Percentiles rank a stretch among this genome's conserved stretches.
These are phyloP conservation scores for Suillus fuscotomentosus DNA, from an alignment of 768 basidiomycete species.

Conservation along the genomic window DNA sequence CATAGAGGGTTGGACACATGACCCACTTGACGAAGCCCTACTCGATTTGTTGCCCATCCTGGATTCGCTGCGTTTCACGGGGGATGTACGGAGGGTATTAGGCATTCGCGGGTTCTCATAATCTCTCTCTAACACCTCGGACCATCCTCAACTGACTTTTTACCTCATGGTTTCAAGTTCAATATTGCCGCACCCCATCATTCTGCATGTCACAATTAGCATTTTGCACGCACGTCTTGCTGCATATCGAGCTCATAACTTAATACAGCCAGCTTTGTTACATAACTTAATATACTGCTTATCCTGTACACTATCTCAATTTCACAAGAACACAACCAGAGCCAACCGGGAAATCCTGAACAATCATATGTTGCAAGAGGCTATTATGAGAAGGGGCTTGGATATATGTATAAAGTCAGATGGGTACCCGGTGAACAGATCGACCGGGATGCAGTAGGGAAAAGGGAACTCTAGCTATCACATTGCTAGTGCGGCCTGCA, in stretches of 20 bases:
- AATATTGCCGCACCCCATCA: slow-evolving; percentile 6
- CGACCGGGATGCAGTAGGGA: slow-evolving; percentile 11
- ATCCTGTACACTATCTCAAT: slow-evolving; percentile 32
- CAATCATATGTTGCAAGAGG: slow-evolving; percentile 14
- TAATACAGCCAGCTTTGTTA: slow-evolving; percentile 24
- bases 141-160: slow-evolving; percentile 16
- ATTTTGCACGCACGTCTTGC: slow-evolving; percentile 27
- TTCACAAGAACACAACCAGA: slow-evolving; percentile 19
- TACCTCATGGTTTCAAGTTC: slow-evolving; percentile 13
- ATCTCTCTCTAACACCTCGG: slow-evolving; percentile 7
- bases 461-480: slow-evolving; percentile 32
- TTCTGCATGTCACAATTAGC: slow-evolving; percentile 14
- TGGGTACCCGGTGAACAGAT: slow-evolving; percentile 16
- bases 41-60: slow-evolving; percentile 94
- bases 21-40: slow-evolving; percentile 94
- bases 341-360: slow-evolving; percentile 18
- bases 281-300: slow-evolving; percentile 40
- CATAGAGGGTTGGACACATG: slow-evolving; percentile 98
- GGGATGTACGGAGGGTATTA: slow-evolving; percentile 89
- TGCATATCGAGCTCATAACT: slow-evolving; percentile 24
- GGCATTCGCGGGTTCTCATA: slow-evolving; percentile 61
- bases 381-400: slow-evolving; percentile 29
- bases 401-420: slow-evolving; percentile 34
- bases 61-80: slow-evolving; percentile 93
- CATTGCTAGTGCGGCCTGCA: slow-evolving; percentile 89